Evolutionary conservation across 768 basidiomycete species (phyloP), one percentile per base, ranked within the genome.

Genomic region (Tephrocybe sp.): DNA sequence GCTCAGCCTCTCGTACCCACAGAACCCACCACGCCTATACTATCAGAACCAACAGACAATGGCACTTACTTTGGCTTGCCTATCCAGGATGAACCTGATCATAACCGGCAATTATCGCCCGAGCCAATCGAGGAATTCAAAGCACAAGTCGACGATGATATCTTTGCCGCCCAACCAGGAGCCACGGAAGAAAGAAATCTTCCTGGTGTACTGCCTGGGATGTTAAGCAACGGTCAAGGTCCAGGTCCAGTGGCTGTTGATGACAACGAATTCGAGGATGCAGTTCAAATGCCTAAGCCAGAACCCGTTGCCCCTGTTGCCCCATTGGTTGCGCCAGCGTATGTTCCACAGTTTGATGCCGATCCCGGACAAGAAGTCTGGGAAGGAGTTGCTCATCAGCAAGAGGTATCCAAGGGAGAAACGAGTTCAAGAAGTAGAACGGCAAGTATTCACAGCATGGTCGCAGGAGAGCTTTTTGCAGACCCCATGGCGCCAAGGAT

Each of bases 401-500:
- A 49, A 20, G 50, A 15, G 46, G 38, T 51, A 50, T 25, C 26
- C 40, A 36, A 51, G 36, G 43, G 38, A 39, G n/a, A 34, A 25
- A 44, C 48, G 28, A 54, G 48, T 41, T 30, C 25, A n/a, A 51
- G 41, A 12, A 60, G 53, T 40, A 48, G 51, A 38, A 23, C 40
- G 15, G 51, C 58, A 3, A 64, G 60, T 21, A 48, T 57, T 25
- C 55, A 39, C 42, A 48, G 53, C 44, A 23, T 62, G 55, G 21
- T 57, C 28, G 11, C 48, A 44, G 33, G 61, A 34, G 65, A 73
- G 55, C 70, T 68, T 1, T 73, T 72, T 43, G 65, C 64, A 11
- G 70, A 73, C 46, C 70, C 71, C 7, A 39, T 62, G n/a, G 54
- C 47, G 11, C 67, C 66, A 4, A 58, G 49, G 36, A 65, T 71